These are phyloP conservation scores for Dendrocalamus sinicus DNA, from an alignment of 176 grass and related monocot species.

Conservation along the genomic window DNA sequence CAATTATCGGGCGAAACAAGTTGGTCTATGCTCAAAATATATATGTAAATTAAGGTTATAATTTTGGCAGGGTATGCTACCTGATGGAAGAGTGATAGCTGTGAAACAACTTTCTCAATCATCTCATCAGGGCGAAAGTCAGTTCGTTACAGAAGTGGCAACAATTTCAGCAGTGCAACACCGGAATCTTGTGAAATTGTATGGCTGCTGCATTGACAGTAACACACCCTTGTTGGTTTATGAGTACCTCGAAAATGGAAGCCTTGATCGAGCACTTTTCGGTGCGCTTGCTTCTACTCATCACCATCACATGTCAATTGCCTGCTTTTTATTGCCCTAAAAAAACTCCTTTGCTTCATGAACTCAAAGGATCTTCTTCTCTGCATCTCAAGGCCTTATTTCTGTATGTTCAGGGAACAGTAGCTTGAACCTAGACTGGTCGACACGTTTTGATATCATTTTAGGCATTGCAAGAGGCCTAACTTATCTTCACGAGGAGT, in stretches of 20 bases:
- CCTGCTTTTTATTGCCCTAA: too few species aligned
- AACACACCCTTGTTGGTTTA: conserved; percentile 81
- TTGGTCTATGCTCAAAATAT: background rate
- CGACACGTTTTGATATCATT: conserved; percentile 48
- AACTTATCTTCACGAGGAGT: conserved; percentile 82
- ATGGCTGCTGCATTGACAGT: conserved; percentile 68
- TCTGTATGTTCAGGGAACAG: conserved; percentile 45
- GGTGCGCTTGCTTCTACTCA: conserved; percentile 38
- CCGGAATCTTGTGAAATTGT: conserved; percentile 57
- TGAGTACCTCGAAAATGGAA: conserved; percentile 83
- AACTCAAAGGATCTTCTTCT: too few species aligned
- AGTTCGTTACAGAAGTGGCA: conserved; percentile 67
- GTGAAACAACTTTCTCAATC: conserved; percentile 65
- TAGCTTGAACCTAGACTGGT: background rate
- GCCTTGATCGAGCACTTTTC: conserved; percentile 81
- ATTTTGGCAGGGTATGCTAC: conserved; percentile 49
- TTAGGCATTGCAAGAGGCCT: conserved; percentile 74
- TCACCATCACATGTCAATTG: too few species aligned
- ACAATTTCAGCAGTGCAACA: conserved; percentile 53
- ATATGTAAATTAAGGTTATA: background rate
- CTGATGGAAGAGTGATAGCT: conserved; percentile 63
- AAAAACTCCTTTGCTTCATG: too few species aligned
- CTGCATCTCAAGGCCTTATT: too few species aligned
- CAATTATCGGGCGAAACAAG: background rate
- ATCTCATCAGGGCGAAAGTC: conserved; percentile 62